Percentiles rank a stretch among this genome's conserved stretches.
phyloP scores from a whole-genome alignment of 2,329 filamentous ascomycete species.

The Cladosporium halotolerans region DNA sequence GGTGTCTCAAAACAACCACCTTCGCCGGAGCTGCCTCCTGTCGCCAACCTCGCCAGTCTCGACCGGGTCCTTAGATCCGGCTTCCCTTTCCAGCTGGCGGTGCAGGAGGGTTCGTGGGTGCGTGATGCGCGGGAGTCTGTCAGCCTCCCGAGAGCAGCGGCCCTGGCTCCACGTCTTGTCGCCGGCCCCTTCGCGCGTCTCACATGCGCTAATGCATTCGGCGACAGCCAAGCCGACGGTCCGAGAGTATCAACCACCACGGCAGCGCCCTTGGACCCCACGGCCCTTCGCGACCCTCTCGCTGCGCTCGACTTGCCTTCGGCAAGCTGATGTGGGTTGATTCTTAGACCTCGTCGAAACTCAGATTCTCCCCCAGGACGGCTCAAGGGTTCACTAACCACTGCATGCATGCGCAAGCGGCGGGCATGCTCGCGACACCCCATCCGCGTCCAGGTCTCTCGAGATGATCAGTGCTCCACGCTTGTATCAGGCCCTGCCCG shows the following conservation, averaged over 20 bases:
- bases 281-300: neutral
- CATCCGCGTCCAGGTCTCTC: neutral
- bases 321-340: neutral
- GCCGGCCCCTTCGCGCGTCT: slow-evolving; percentile 1
- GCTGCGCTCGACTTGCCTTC: neutral
- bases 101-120: too few relatives aligned
- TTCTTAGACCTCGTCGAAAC: neutral
- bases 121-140: neutral
- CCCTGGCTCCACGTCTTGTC: neutral
- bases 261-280: slow-evolving; percentile 1
- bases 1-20: too few relatives aligned
- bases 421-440: neutral
- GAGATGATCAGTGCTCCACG: slow-evolving; percentile 9
- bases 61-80: too few relatives aligned
- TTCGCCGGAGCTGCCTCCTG: too few relatives aligned
- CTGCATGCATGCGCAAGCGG: slow-evolving; percentile 7
- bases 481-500: slow-evolving; percentile 11
- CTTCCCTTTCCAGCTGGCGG: too few relatives aligned
- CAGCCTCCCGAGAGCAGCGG: neutral
- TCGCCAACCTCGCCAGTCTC: too few relatives aligned
- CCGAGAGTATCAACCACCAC: slow-evolving; percentile 8
- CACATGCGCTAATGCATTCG: slow-evolving; percentile 8
- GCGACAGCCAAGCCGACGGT: slow-evolving; percentile 6
- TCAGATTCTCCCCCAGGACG: neutral
- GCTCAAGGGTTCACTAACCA: slow-evolving; percentile 2